Conservation (phyloP, 2,329 filamentous ascomycete species). For the Trichoderma pleuroti region DNA sequence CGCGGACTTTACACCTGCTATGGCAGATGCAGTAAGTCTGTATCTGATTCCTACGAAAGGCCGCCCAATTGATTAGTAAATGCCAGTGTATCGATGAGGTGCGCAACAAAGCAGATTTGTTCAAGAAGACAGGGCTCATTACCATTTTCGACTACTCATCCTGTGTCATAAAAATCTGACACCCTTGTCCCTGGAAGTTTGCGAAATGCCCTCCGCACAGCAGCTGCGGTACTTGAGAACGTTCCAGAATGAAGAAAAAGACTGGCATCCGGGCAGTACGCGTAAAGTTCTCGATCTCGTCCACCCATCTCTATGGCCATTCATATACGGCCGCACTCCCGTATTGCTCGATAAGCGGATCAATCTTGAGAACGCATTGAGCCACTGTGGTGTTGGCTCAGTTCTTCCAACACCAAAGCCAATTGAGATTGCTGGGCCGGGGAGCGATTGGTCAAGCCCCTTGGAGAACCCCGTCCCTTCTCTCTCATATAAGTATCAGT, state of each 20-base stretch:
- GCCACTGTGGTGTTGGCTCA: constrained; percentile 33
- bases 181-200: constrained; percentile 26
- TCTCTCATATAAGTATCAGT: constrained; percentile 38
- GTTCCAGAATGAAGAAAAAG: constrained; percentile 47
- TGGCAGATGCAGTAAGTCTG: constrained; percentile 31
- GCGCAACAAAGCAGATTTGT: constrained; percentile 32
- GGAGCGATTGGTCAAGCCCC: background rate
- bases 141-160: constrained; percentile 34
- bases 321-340: constrained; percentile 50
- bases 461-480: background rate
- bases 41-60: background rate
- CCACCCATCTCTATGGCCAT: constrained; percentile 60
- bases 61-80: background rate
- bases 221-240: constrained; percentile 47
- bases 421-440: background rate
- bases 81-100: constrained; percentile 35
- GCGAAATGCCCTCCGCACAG: constrained; percentile 38
- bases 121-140: constrained; percentile 32
- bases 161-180: constrained; percentile 38
- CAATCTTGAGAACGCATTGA: constrained; percentile 38
- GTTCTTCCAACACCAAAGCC: constrained; percentile 24
- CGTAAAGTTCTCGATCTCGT: constrained; percentile 58
- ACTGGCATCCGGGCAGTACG: constrained; percentile 60
- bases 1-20: constrained; percentile 29
- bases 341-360: constrained; percentile 29